Evolutionary conservation across 495 filamentous ascomycete genomes (phyloP).

Genomic region (Tuber magnatum): DNA sequence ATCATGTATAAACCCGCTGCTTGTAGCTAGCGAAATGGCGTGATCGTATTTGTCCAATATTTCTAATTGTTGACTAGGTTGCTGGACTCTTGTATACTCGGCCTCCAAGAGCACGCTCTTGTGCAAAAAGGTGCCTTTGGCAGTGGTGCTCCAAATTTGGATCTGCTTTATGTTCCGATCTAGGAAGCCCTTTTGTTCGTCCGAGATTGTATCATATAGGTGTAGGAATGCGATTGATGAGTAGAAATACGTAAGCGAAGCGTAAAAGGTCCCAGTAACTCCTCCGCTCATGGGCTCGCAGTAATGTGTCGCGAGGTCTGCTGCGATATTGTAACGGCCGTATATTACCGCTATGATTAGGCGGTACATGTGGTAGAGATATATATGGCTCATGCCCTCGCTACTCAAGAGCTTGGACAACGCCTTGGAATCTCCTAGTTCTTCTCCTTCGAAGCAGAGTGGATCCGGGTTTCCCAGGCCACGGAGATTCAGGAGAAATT

Average conservation of each 20-base stretch:
- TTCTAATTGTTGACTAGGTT: slow-evolving; percentile 35
- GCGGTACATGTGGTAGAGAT: slow-evolving; percentile 41
- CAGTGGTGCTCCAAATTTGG: slow-evolving; percentile 33
- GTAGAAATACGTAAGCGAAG: slow-evolving; percentile 38
- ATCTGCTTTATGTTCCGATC: slow-evolving; percentile 34
- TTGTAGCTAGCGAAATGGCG: slow-evolving; percentile 37
- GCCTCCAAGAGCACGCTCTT: slow-evolving; percentile 38
- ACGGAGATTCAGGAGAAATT: slow-evolving; percentile 40
- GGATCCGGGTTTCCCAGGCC: slow-evolving; percentile 38
- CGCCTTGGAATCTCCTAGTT: slow-evolving; percentile 29
- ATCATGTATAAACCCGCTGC: slow-evolving; percentile 36
- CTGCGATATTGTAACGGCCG: slow-evolving; percentile 36
- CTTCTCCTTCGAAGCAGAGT: slow-evolving; percentile 38
- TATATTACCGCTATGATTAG: slow-evolving; percentile 39
- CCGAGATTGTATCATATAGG: slow-evolving; percentile 31
- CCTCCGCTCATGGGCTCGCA: slow-evolving; percentile 35
- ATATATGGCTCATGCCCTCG: slow-evolving; percentile 42
- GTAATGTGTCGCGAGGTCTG: slow-evolving; percentile 35
- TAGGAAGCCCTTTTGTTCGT: slow-evolving; percentile 33
- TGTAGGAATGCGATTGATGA: slow-evolving; percentile 37
- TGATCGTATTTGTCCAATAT: slow-evolving; percentile 40
- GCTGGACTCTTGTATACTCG: slow-evolving; percentile 27
- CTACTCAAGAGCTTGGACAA: slow-evolving; percentile 28
- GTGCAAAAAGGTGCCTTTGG: slow-evolving; percentile 37
- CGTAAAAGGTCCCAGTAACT: slow-evolving; percentile 35